Evolutionary conservation across 2,329 filamentous ascomycete species (phyloP).

Genomic region (Colletotrichum salicis): DNA sequence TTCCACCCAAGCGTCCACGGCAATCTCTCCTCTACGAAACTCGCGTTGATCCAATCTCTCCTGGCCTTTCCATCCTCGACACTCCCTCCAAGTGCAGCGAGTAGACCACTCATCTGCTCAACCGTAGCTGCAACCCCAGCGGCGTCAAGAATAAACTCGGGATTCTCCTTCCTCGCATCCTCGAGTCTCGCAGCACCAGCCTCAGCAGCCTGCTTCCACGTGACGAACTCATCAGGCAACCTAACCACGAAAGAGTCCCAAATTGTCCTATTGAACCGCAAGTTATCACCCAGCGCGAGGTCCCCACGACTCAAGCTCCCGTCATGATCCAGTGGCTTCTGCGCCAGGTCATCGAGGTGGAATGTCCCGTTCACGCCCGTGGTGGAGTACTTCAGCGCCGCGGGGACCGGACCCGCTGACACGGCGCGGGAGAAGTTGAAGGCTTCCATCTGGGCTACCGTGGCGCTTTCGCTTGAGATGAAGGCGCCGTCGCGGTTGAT

Average conservation of each 20-base stretch:
- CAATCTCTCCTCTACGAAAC: conserved; percentile 10
- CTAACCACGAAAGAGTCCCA: conserved; percentile 9
- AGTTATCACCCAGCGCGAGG: conserved; percentile 7
- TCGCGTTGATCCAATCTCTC: conserved; percentile 17
- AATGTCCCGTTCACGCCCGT: conserved; percentile 13
- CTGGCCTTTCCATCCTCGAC: conserved; percentile 13
- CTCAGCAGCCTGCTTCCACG: conserved; percentile 20
- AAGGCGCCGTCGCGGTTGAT: conserved; percentile 15
- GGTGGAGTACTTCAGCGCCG: conserved; percentile 3
- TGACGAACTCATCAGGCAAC: conserved; percentile 7
- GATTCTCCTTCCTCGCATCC: conserved; percentile 17
- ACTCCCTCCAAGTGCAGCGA: conserved; percentile 5
- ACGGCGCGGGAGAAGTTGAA: conserved; percentile 17
- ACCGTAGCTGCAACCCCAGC: conserved; percentile 1
- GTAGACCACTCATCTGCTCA: conserved; percentile 16
- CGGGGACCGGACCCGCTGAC: conserved; percentile 5
- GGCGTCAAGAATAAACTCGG: neutral
- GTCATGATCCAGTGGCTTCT: conserved; percentile 19
- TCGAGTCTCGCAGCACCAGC: conserved; percentile 11
- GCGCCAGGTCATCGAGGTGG: conserved; percentile 25
- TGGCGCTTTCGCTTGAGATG: conserved; percentile 20
- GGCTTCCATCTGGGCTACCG: conserved; percentile 5
- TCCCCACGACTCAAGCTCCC: conserved; percentile 14
- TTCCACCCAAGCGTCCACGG: conserved; percentile 13
- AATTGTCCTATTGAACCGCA: conserved; percentile 9